Base-by-base conservation (phyloP, 2,329 filamentous ascomycete species). In the Pestalotiopsis sp. region DNA sequence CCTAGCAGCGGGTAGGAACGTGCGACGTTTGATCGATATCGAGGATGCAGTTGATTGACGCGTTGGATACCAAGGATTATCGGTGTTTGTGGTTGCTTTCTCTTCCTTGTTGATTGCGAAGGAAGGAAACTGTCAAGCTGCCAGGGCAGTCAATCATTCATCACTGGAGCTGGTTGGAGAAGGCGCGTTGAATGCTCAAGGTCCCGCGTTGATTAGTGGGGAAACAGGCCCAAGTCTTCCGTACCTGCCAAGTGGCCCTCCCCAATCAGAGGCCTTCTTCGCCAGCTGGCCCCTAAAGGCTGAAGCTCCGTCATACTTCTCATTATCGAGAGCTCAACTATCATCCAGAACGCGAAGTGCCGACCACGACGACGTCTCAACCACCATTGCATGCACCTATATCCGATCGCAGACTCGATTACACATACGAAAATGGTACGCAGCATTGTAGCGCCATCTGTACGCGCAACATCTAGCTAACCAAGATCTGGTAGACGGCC, bases 401-500 rank as follows among this genome's bases (percentile, higher is more conserved):
- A 27, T 27, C 57, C n/a, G 3, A 13, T 59, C 20, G 17, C 57
- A 59, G 20, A 31, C 25, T 27, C 57, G 23, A 27, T 9, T 3
- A 2, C 2, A 27, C 25, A 59, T 14, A 27, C 57, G 23, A 62
- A 36, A 39, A 62, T 62, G 59, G 59, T 62, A 62, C 17, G 17
- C 27, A 17, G n/a, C 17, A 14, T 12, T 59, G 17, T 17, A 36
- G 12, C 27, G 12, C 57, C 57, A 9, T 9, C 23, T 3, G 6
- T n/a, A 57, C 36, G 25, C 45, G 27, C 64, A 25, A 23, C 39
- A 27, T 12, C 20, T 45, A 61, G 58, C 67, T 68, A 62, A 59
- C 17, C 23, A 52, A 45, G 68, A 62, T 52, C n/a, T 5, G 12
- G 14, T 45, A 98, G 96, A 93, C 96, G 69, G 96, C 96, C 67